Conservation (phyloP, 495 filamentous ascomycete genomes). For the Clohesyomyces aquaticus region DNA sequence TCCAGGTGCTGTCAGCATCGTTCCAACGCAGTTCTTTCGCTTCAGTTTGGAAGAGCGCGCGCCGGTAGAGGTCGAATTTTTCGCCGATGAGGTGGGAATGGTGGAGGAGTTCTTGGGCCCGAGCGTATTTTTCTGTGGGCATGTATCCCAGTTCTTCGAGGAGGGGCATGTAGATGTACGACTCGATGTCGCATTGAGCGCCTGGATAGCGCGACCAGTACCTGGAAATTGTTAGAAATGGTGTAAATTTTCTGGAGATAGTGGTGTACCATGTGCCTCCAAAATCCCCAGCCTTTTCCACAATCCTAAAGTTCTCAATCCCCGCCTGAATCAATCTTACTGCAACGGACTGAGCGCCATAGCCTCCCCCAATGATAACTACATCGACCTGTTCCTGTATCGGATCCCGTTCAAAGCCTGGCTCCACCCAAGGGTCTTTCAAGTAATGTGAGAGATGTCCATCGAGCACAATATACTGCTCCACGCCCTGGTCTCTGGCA, state of each 20-base stretch:
- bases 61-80: constrained; percentile 22
- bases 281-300: constrained; percentile 42
- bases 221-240: constrained; percentile 8
- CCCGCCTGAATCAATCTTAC: constrained; percentile 26
- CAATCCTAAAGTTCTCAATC: constrained; percentile 27
- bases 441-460: constrained; percentile 22
- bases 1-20: constrained; percentile 19
- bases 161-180: constrained; percentile 43
- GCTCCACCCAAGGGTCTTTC: constrained; percentile 23
- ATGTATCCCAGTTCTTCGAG: constrained; percentile 43
- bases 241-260: neutral
- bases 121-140: constrained; percentile 41
- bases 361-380: constrained; percentile 33
- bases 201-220: constrained; percentile 42
- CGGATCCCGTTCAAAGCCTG: constrained; percentile 16
- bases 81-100: constrained; percentile 25
- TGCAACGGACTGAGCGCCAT: constrained; percentile 27
- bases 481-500: constrained; percentile 5
- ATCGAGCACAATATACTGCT: constrained; percentile 27
- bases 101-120: constrained; percentile 24
- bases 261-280: constrained; percentile 36
- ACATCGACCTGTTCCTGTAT: constrained; percentile 32
- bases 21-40: constrained; percentile 25
- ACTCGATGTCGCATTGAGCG: constrained; percentile 41
- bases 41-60: constrained; percentile 32